phyloP scores from a whole-genome alignment of 371 early-diverging fungal species.

The Cokeromyces recurvatus region DNA sequence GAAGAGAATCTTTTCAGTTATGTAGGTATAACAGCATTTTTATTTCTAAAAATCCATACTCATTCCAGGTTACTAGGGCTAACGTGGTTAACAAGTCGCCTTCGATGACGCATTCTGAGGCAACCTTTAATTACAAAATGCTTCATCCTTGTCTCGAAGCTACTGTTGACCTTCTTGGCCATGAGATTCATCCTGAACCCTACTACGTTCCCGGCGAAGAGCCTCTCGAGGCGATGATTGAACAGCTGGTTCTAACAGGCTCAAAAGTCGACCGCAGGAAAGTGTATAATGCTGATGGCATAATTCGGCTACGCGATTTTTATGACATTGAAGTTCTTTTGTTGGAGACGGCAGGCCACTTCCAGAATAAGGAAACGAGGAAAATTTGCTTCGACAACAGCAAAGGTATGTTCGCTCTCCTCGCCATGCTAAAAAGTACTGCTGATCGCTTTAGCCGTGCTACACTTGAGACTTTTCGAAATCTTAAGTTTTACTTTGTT shows the following conservation, averaged over 20 bases:
- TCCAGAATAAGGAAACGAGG: slow-evolving; percentile 1
- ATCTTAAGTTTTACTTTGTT: slow-evolving; percentile 5
- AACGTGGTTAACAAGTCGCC: slow-evolving; percentile 4
- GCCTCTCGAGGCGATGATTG: neutral
- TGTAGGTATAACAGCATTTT: slow-evolving; percentile 2
- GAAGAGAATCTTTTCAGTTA: slow-evolving; percentile 3
- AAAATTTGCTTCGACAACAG: slow-evolving; percentile 11
- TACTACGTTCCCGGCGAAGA: slow-evolving; percentile 4
- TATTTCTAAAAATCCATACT: slow-evolving; percentile 1
- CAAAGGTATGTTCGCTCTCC: slow-evolving; percentile 10
- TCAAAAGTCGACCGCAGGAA: slow-evolving; percentile 3
- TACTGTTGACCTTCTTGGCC: slow-evolving; percentile 5
- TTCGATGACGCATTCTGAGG: slow-evolving; percentile 8
- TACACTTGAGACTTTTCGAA: slow-evolving; percentile 1
- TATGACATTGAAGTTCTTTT: slow-evolving; percentile 8
- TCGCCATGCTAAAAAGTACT: slow-evolving; percentile 4
- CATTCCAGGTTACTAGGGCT: slow-evolving; percentile 7
- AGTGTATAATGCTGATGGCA: slow-evolving; percentile 10
- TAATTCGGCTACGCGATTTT: slow-evolving; percentile 5
- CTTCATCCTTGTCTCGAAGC: slow-evolving; percentile 10
- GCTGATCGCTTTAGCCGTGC: slow-evolving; percentile 4
- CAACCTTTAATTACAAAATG: slow-evolving; percentile 7
- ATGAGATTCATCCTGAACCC: neutral
- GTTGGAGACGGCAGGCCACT: slow-evolving; percentile 5
- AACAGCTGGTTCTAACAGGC: neutral